Evolutionary conservation across 805 yeast species (phyloP), one percentile per base, ranked within the genome.

Genomic region (Saturnispora ahearnii): DNA sequence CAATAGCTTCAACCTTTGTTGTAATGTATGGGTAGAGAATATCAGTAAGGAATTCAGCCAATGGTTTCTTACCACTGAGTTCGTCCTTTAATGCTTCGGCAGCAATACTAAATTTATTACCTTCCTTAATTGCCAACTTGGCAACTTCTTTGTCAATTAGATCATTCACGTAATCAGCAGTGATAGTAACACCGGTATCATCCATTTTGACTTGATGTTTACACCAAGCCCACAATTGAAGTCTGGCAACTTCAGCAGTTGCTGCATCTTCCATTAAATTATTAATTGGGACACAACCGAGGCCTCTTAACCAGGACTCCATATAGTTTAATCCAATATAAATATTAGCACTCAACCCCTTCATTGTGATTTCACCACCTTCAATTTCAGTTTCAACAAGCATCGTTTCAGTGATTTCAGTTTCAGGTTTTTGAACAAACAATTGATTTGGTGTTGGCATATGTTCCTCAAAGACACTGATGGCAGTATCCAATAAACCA

Each of bases 191-290:
- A 45, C 81, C 81, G 26, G 80, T 73, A 59, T 82, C 87, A 49
- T 78, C 73, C 53, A 77, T 62, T 50, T 63, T 68, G 42, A 79
- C 84, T 42, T 79, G 78, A 63, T 85, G 90, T 52, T 80, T 82
- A 47, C 81, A 85, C 95, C 95, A 85, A 63, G 87, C 88, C 74
- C 82, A 82, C 57, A 85, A 72, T 68, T 84, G 91, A 53, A 88
- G 76, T 70, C 93, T 77, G 34, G 90, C 82, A 37, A 85, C 95
- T 68, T 85, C 95, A 38, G 93, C 91, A 46, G 95, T 85, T 32
- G 93, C 93, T 29, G 95, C 95, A 66, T 85, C 95, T 68, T 85
- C 95, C 95, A 85, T 85, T 66, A 85, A 73, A 65, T 80, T 78
- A 71, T 85, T 84, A 65, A 85, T 85, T 57, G 95, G 91, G 53